Evolutionary conservation across 2,329 filamentous ascomycete species (phyloP), one percentile per base, ranked within the genome.

Genomic region (Xylariaceae sp.): DNA sequence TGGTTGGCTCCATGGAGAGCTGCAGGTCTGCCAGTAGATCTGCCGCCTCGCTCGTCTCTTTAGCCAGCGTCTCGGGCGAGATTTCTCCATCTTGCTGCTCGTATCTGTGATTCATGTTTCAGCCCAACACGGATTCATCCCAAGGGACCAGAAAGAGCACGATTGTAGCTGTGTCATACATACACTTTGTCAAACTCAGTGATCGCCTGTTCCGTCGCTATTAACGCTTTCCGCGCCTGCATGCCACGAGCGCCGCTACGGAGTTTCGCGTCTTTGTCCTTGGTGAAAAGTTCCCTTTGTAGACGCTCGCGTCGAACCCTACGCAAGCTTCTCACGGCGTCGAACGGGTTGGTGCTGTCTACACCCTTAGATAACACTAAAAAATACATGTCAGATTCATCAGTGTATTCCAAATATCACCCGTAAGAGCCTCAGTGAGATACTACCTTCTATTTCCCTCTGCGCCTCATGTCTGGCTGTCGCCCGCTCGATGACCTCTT

Each of bases 221-320:
- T 76, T 13, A 92, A 62, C 1, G 80, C 76, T 52, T 92, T 90
- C n/a, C 86, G 71, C 0, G 86, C 86, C 44, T 83, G 74, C 56
- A 84, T 66, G 0, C 88, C 88, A 29, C 87, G 67, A 2, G 84
- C 75, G 23, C 88, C 87, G 53, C 85, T 90, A 36, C 85, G 70
- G 28, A 88, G 64, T 29, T 78, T 70, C 6, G 86, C 85, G 54
- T 87, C 80, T 49, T 88, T 85, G 53, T 86, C 80, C 1, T 81
- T 73, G 14, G 81, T 71, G 40, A 84, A 85, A 3, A 88, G 65
- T 5, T 76, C 71, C 51, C 74, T 72, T 48, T 76, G 71, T 26
- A 84, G 66, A 15, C 78, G 70, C 45, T 80, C 72, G 51, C 85
- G 74, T 17, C 73, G 74, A 17, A 89, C 61, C 35, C 68, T 68